A percentile compares a stretch with the other conserved stretches of the same genome.
phyloP scores from a whole-genome alignment of 106 monocot species.

The Dioscorea dumetorum region DNA sequence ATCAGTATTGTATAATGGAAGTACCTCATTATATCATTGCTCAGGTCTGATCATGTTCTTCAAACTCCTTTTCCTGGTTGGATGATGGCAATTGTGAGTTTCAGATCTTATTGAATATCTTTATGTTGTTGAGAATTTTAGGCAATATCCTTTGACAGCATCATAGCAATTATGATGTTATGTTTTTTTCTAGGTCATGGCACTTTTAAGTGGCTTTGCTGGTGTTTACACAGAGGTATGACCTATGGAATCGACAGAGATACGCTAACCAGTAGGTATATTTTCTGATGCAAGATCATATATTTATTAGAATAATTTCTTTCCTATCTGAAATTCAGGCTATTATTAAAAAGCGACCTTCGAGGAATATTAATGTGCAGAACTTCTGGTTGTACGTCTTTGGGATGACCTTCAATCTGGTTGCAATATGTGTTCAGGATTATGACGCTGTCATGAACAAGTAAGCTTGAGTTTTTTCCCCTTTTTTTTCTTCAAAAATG shows the following conservation, averaged over 20 bases:
- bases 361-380: slow-evolving; percentile 98
- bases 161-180: background rate
- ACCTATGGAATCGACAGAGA: background rate
- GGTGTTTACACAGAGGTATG: slow-evolving; percentile 95
- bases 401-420: slow-evolving; percentile 86
- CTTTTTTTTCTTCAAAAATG: no score
- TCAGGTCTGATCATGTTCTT: slow-evolving; percentile 80
- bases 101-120: background rate
- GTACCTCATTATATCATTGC: background rate
- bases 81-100: slow-evolving; percentile 89
- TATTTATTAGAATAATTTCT: background rate
- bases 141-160: background rate
- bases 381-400: slow-evolving; percentile 99
- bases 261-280: no score
- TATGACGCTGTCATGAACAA: slow-evolving; percentile 86
- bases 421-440: slow-evolving; percentile 84
- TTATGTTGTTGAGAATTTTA: background rate
- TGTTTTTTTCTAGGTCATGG: slow-evolving; percentile 63
- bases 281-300: no score
- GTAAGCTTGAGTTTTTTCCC: slow-evolving; percentile 20
- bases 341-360: slow-evolving; percentile 95
- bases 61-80: slow-evolving; percentile 83
- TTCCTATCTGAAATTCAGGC: slow-evolving; percentile 37
- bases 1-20: no score
- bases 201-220: slow-evolving; percentile 94